A percentile compares a stretch with the other conserved stretches of the same genome.
Conservation (phyloP, 2,329 filamentous ascomycete species). For the Penicillium corylophilum region DNA sequence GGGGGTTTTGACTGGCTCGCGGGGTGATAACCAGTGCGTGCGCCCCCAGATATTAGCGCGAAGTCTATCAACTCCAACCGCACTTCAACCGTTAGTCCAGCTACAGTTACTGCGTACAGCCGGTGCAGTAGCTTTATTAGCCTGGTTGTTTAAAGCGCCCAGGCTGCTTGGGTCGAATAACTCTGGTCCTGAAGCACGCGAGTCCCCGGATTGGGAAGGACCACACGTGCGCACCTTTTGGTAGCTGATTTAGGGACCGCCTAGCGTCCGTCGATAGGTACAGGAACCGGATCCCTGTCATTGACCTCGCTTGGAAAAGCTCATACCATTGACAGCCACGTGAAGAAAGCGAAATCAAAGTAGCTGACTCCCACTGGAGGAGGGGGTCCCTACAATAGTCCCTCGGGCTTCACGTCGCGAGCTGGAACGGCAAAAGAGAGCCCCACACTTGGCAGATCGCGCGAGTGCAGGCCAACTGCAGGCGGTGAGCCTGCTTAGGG, state of each 20-base stretch:
- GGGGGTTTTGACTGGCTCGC: conserved; percentile 15
- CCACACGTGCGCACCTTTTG: background rate
- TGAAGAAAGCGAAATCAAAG: background rate
- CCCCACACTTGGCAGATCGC: background rate
- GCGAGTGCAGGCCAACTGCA: background rate
- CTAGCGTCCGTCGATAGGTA: background rate
- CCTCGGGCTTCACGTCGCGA: background rate
- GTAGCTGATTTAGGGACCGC: background rate
- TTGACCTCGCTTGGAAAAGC: background rate
- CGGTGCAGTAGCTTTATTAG: background rate
- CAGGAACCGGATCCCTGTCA: background rate
- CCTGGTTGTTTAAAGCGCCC: background rate
- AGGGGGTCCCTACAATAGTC: background rate
- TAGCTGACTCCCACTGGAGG: too few species aligned
- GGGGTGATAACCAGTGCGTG: background rate
- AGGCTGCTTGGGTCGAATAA: background rate
- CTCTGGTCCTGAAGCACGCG: background rate
- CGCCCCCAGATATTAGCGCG: conserved; percentile 14
- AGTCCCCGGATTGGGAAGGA: background rate
- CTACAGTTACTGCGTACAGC: too few species aligned
- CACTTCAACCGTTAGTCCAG: conserved; percentile 2
- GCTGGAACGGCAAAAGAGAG: background rate
- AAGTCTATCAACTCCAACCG: background rate
- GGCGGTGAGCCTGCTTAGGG: background rate
- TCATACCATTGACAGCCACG: background rate